Base-by-base conservation (phyloP, 352 stramenopile species). In the Globisporangium recalcitrans region DNA sequence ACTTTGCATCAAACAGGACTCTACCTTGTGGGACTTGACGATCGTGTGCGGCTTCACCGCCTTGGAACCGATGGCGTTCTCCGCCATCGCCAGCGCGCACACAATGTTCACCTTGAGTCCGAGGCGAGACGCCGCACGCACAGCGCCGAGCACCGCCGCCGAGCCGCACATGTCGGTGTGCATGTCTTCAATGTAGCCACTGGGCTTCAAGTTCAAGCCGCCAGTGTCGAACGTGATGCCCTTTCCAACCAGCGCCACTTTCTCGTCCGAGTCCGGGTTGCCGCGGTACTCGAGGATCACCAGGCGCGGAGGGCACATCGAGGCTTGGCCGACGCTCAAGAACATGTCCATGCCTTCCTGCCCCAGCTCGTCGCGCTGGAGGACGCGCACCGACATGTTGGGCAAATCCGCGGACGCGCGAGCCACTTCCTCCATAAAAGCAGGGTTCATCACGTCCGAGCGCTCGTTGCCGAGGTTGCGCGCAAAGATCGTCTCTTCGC, bases 181-280 rank as follows among this genome's bases (percentile, higher is more conserved):
- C 90, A 97, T 97, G 60, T 95, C 82, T 61, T 97, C 89, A 13
- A 97, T 97, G 66, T 74, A 77, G 44, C 91, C 80, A 13, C 88
- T 95, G 0, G 90, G 88, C 77, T 98, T 98, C 47, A 98, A 75
- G 77, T 98, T 97, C 59, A 98, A 76, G 14, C 95, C 95, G n/a
- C 95, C 95, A 0, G 93, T 97, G 72, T 98, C 95, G 63, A 98
- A 98, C 49, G 88, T 97, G 52, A 98, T 85, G 19, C 91, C 94
- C 72, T 98, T 98, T 42, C 95, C 95, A 29, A 98, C 89, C 16
- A 98, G 66, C 14, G 85, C 90, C 8, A 95, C 70, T 52, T 76
- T 87, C 14, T 89, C 72, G 7, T 86, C 70, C 13, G 75, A 77
- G 16, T 81, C 72, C 1, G 83, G 77, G 62, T 91, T 84, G 27